These are phyloP conservation scores for Alternaria conjuncta DNA, from an alignment of 2,329 filamentous ascomycete genomes.

Conservation along the genomic window DNA sequence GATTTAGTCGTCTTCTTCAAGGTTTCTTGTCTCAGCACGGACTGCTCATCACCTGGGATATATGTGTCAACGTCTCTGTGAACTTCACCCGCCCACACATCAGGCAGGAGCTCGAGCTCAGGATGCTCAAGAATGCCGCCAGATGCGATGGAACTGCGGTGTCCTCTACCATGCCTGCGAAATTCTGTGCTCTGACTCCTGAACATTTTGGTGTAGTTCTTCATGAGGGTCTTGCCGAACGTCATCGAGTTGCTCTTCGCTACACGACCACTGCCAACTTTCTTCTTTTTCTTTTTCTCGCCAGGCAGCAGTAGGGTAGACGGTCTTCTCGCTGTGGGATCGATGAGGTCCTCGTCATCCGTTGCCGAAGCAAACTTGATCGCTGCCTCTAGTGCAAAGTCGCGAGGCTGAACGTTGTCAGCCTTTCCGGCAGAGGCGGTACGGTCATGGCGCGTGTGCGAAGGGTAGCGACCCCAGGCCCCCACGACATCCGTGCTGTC, in stretches of 20 bases:
- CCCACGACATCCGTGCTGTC: slow-evolving; percentile 36
- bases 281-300: slow-evolving; percentile 56
- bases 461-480: slow-evolving; percentile 57
- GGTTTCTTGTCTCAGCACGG: background rate
- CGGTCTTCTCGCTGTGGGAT: slow-evolving; percentile 29
- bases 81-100: slow-evolving; percentile 35
- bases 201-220: slow-evolving; percentile 55
- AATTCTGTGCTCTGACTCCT: slow-evolving; percentile 49
- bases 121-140: slow-evolving; percentile 54
- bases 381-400: slow-evolving; percentile 51
- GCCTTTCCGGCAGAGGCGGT: slow-evolving; percentile 47
- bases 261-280: slow-evolving; percentile 69
- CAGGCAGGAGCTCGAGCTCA: slow-evolving; percentile 55
- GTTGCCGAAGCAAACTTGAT: slow-evolving; percentile 31
- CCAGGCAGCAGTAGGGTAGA: slow-evolving; percentile 27
- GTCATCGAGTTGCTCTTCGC: slow-evolving; percentile 62
- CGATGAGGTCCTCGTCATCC: slow-evolving; percentile 33
- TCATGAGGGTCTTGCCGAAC: slow-evolving; percentile 49
- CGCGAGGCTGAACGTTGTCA: slow-evolving; percentile 50
- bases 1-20: slow-evolving; percentile 12
- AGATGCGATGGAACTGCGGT: slow-evolving; percentile 52
- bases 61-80: background rate
- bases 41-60: background rate
- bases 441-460: slow-evolving; percentile 53
- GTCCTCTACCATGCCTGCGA: slow-evolving; percentile 50